Evolutionary conservation across 306 rosid genomes (phyloP).

Genomic region (Lathyrus tuberosus): DNA sequence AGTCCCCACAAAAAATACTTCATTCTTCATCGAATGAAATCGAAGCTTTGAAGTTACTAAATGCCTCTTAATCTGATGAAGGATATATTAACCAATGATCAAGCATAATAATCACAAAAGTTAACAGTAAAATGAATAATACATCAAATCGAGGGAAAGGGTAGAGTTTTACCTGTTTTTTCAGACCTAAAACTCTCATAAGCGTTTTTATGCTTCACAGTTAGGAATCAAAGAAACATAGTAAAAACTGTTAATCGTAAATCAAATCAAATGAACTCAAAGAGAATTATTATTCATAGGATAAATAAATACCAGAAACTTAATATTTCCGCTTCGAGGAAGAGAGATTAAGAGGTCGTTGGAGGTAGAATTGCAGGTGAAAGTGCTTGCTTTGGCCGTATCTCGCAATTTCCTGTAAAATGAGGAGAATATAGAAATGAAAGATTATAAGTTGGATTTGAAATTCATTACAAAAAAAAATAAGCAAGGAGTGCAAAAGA

Average conservation of each 20-base stretch:
- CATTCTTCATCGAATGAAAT: too few relatives aligned
- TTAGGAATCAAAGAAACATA: not conserved
- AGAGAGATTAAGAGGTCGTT: constrained; percentile 52
- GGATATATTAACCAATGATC: constrained; percentile 4
- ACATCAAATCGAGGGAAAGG: not conserved
- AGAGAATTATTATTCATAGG: not conserved
- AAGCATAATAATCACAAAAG: not conserved
- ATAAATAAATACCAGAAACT: constrained; percentile 49
- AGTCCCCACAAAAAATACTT: too few relatives aligned
- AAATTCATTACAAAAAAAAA: too few relatives aligned
- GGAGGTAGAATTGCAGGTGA: constrained; percentile 54
- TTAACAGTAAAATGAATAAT: not conserved
- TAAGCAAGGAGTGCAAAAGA: too few relatives aligned
- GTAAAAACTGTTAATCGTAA: constrained; percentile 22
- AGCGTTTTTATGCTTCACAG: constrained; percentile 30
- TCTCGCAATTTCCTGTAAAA: constrained; percentile 65
- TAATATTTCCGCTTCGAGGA: constrained; percentile 49
- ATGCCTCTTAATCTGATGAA: too few relatives aligned
- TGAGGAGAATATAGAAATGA: constrained; percentile 11
- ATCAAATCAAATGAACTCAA: constrained; percentile 8
- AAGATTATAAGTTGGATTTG: constrained; percentile 11
- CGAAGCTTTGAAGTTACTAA: too few relatives aligned
- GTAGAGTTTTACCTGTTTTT: constrained; percentile 40
- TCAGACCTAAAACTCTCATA: constrained; percentile 26
- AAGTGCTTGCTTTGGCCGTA: constrained; percentile 54